Percentiles rank a stretch among this genome's conserved stretches.
phyloP scores from a whole-genome alignment of 2,329 filamentous ascomycete species.

The Boeremia lycopersici region DNA sequence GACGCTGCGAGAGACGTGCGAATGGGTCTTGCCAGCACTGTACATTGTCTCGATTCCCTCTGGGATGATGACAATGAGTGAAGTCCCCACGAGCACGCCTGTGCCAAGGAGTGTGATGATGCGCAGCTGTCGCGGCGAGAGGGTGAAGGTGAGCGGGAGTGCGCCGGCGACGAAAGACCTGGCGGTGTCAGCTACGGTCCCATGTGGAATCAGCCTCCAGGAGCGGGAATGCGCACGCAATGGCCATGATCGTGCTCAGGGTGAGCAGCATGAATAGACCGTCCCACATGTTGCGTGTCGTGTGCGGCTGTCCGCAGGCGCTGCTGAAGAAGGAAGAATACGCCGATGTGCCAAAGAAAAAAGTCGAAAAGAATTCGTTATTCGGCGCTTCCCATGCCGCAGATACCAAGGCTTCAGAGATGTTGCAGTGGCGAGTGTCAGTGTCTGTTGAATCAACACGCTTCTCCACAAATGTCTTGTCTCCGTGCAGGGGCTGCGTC shows the following conservation, averaged over 20 bases:
- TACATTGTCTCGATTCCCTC: constrained; percentile 94
- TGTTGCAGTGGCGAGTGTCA: constrained; percentile 7
- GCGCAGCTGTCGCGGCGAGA: constrained; percentile 85
- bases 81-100: constrained; percentile 91
- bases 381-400: constrained; percentile 26
- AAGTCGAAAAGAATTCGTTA: constrained; percentile 13
- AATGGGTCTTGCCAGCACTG: constrained; percentile 52
- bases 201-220: neutral
- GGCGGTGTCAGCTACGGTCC: constrained; percentile 26
- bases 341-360: constrained; percentile 23
- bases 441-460: constrained; percentile 11
- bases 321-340: constrained; percentile 21
- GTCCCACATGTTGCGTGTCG: constrained; percentile 58
- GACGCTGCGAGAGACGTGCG: constrained; percentile 28
- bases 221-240: constrained; percentile 57
- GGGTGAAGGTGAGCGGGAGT: constrained; percentile 83
- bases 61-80: constrained; percentile 95
- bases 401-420: neutral
- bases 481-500: constrained; percentile 14
- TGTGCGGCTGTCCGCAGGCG: constrained; percentile 15
- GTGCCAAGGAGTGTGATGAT: constrained; percentile 91
- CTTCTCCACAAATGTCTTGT: constrained; percentile 16
- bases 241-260: constrained; percentile 69
- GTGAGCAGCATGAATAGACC: constrained; percentile 69
- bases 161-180: constrained; percentile 95